Evolutionary conservation across 2,329 filamentous ascomycete species (phyloP), one percentile per base, ranked within the genome.

Genomic region (Allantophomopsis lycopodina): DNA sequence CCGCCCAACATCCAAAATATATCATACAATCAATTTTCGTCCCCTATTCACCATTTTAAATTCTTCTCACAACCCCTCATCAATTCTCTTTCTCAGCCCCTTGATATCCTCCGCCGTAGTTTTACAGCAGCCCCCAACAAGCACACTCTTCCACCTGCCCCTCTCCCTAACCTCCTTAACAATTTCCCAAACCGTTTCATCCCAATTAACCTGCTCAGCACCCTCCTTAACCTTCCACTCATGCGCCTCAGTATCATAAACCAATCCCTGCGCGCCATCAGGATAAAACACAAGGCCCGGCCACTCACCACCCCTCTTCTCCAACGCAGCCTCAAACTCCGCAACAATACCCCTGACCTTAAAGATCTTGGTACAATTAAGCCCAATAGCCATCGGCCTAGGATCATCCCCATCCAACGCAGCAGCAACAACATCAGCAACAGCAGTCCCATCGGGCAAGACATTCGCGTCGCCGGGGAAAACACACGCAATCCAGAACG

Each of bases 361-460:
- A 40, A 68, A 62, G 21, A 80, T 66, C 54, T 79, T 79, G 18
- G 68, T 79, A 54, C 76, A 80, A 55, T 81, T 80, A 53, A 80
- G 67, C 2, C 76, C 76, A 20, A 81, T 64, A 0, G 70, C 75
- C 71, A 71, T 78, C 0, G 75, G 75, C 2, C 56, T 41, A 8
- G 41, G 42, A 2, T 17, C 32, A 15, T 17, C 16, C 3, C 32
- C 32, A 15, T 33, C 38, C 31, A 63, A 13, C 35, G 59, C 52
- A 28, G 55, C 53, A 34, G 44, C 35, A 11, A 62, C 54, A 40
- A 64, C 60, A 44, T 65, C 49, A 32, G 60, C 56, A 31, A 66
- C 58, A 4, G 53, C 55, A 42, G 57, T 68, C 2, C 71, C 72
- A 44, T 77, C 73, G 0, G 76, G 74, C 13, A 79, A 56, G 4